These are phyloP conservation scores for Nymphaea colorata DNA, from an alignment of 164 flowering plant species.

Conservation along the genomic window DNA sequence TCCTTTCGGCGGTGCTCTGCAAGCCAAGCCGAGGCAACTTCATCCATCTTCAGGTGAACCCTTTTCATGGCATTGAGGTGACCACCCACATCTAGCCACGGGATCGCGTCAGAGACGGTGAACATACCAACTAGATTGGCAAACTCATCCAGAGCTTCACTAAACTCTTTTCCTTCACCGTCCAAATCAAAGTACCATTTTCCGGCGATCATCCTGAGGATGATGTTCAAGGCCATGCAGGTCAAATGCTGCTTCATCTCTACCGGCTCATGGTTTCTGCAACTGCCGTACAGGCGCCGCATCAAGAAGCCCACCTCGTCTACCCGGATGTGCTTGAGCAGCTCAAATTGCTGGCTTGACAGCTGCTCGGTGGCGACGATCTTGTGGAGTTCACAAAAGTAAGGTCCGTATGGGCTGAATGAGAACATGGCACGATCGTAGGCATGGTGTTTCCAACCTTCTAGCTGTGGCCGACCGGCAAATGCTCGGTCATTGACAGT, in stretches of 20 bases:
- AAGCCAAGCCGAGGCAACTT: constrained; percentile 3
- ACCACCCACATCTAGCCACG: constrained; percentile 2
- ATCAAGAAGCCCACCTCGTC: constrained; percentile 7
- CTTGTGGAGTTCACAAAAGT: constrained; percentile 21
- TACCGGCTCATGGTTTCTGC: constrained; percentile 5
- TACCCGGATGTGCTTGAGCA: constrained; percentile 6
- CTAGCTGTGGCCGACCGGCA: not conserved
- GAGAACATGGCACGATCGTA: constrained; percentile 14
- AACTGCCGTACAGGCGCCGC: constrained; percentile 4
- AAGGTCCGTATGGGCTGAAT: constrained; percentile 15
- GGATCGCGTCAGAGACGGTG: constrained; percentile 13
- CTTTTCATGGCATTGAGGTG: constrained; percentile 10
- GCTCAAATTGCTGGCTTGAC: constrained; percentile 8
- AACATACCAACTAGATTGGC: constrained; percentile 3
- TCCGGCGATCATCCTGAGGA: constrained; percentile 13
- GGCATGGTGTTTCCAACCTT: constrained; percentile 6
- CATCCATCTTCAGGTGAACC: constrained; percentile 10
- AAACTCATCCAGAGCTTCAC: not conserved
- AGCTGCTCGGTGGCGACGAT: constrained; percentile 13
- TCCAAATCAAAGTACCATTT: constrained; percentile 7
- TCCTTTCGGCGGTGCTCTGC: constrained; percentile 7
- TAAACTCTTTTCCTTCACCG: not conserved
- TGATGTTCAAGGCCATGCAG: constrained; percentile 7
- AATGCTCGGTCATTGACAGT: constrained; percentile 8
- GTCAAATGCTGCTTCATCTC: constrained; percentile 12